A percentile compares a stretch with the other conserved stretches of the same genome.
These are phyloP conservation scores for Zygoascus tannicola DNA, from an alignment of 805 yeast genomes.

Conservation along the genomic window DNA sequence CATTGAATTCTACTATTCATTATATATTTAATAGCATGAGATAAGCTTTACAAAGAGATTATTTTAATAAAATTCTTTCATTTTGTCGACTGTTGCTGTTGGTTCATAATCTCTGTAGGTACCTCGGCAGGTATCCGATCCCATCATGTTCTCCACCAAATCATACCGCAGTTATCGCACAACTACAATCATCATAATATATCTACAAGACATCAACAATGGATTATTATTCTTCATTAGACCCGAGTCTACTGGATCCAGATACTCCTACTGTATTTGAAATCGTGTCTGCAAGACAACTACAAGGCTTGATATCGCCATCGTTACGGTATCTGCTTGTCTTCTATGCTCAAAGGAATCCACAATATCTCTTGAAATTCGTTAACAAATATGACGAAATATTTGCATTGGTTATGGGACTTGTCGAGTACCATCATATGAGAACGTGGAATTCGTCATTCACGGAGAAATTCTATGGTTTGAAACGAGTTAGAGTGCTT, in stretches of 20 bases:
- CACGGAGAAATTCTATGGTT: conserved; percentile 86
- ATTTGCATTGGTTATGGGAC: conserved; percentile 48
- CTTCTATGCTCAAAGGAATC: conserved; percentile 71
- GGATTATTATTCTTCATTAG: conserved; percentile 75
- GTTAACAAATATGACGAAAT: conserved; percentile 73
- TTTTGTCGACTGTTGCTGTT: no score
- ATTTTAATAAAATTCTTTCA: no score
- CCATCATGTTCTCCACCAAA: no score
- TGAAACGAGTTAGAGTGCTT: conserved; percentile 47
- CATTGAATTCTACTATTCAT: no score
- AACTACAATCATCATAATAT: not conserved
- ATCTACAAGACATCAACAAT: conserved; percentile 27
- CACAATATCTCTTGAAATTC: conserved; percentile 51
- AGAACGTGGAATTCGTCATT: conserved; percentile 73
- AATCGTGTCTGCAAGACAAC: conserved; percentile 69
- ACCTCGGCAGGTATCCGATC: no score
- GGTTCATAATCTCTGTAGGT: no score
- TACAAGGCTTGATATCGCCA: conserved; percentile 70
- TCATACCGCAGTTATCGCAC: no score
- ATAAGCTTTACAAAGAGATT: no score
- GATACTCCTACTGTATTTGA: conserved; percentile 84
- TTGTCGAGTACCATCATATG: conserved; percentile 63
- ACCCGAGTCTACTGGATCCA: conserved; percentile 64
- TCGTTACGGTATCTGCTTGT: conserved; percentile 71
- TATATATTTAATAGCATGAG: no score